Conservation (phyloP, 495 filamentous ascomycete species). For the Hypomontagnella submonticulosa region DNA sequence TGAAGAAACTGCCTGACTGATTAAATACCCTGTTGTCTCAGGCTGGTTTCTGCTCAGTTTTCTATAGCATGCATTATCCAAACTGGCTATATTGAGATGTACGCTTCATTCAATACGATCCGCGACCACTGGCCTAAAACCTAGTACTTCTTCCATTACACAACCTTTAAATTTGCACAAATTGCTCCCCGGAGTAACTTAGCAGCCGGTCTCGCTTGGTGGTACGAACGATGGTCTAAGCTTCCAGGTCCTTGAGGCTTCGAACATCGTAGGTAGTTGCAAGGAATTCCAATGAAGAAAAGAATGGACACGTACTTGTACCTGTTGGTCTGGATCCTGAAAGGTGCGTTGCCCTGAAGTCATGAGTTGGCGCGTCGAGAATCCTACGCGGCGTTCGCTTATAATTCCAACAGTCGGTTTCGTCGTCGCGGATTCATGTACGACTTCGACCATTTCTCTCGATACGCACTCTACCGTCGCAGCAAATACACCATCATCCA, state of each 20-base stretch:
- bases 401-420: slow-evolving; percentile 2
- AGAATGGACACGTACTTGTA: slow-evolving; percentile 14
- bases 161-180: too few relatives aligned
- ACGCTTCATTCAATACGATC: background rate
- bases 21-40: background rate
- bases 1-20: background rate
- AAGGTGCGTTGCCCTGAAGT: slow-evolving; percentile 1
- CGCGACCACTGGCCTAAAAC: background rate
- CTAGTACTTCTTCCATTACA: too few relatives aligned
- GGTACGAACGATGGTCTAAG: slow-evolving; percentile 2
- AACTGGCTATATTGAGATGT: background rate
- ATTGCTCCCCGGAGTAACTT: background rate
- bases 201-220: slow-evolving; percentile 1
- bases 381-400: background rate
- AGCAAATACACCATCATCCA: background rate
- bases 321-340: background rate
- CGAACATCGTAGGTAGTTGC: background rate
- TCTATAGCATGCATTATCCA: background rate
- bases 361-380: too few relatives aligned
- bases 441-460: slow-evolving; percentile 21
- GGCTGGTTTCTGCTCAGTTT: background rate
- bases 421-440: slow-evolving; percentile 22
- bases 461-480: slow-evolving; percentile 1
- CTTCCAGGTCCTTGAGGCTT: background rate
- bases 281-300: background rate